Evolutionary conservation across 176 grass and related monocot genomes (phyloP), one percentile per base, ranked within the genome.

Genomic region (Calamus simplicifolius): DNA sequence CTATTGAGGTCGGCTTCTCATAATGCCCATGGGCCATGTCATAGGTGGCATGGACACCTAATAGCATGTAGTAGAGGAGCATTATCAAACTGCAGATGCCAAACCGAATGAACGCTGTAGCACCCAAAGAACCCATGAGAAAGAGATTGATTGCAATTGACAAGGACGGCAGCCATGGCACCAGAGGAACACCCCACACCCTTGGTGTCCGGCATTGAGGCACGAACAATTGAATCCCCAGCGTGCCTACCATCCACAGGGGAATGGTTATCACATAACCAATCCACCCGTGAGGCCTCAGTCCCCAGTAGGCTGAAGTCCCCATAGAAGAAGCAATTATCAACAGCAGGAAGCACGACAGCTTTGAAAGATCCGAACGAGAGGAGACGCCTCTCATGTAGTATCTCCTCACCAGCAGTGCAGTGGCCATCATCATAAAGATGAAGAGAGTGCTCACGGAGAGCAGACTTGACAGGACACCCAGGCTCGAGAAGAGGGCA

Each of bases 361-460:
- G 18, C 75, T 78, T 80, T 16, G 49, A 67, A 1, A 72, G 54
- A 48, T 19, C 2, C 67, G 23, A 1, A 23, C 21, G 21, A 23
- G 21, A 23, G 21, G 68, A 65, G 25, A 10, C 1, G 1, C 72
- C 70, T 0, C 73, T 17, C 29, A 25, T 61, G 75, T 88, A 82
- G 75, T 90, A 87, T 57, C 88, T 79, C 1, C 87, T 80, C 25
- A 88, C 87, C 1, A 97, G 84, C 13, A 97, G 84, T 2, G 92
- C 87, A 0, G 78, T 80, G 21, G 87, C 81, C 81, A 91, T 69
- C 87, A 91, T 91, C 87, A 91, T 85, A 64, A 97, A 97, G 79
- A 97, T 85, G 80, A 97, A 97, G 67, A 97, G 83, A 35, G 80
- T 97, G 74, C 92, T 91, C 25, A 88, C 69, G n/a, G 85, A 88